Base-by-base conservation (phyloP, 1,139 yeast species). In the Hansenula anomala region DNA sequence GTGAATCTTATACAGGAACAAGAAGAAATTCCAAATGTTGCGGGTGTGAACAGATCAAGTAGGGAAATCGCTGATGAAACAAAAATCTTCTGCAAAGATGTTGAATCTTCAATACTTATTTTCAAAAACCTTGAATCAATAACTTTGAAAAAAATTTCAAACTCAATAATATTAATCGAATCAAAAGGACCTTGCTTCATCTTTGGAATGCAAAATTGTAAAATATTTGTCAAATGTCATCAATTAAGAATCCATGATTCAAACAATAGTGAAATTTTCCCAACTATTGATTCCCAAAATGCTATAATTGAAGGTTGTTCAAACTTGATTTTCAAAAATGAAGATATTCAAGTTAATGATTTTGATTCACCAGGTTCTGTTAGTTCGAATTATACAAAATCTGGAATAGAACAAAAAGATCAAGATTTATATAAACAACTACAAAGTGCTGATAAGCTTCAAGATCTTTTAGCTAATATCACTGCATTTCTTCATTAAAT, bases 161-260 rank as follows among this genome's bases (percentile, higher is more conserved):
- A 49, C 19, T 55, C 60, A 6, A 38, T 58, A 0, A 20, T 67
- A 5, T 28, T 39, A 3, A 32, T 67, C 1, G 38, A 44, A 3
- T 54, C 61, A n/a, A 44, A 48, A 1, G 73, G 73, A 1, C 68
- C 72, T 0, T 51, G 64, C 0, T 62, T 60, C 36, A 37, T 64
- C 3, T 61, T 61, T 19, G 52, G 60, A 25, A 36, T 65, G 10
- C 16, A 30, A 4, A 43, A 64, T 16, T 53, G 60, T 36, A 49
- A 56, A 3, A 36, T 70, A 6, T 39, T 59, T 4, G 42, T 64
- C 3, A 36, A 47, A 13, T 62, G 73, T 42, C 75, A 71, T 44
- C 77, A 71, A 45, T 52, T 66, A 33, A 47, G 76, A 24, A 49
- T 71, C 13, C 75, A 69, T 45, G 48, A 60, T 34, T 42, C 62